phyloP scores from a whole-genome alignment of 345 rosid species.

The Erodium maritimum region DNA sequence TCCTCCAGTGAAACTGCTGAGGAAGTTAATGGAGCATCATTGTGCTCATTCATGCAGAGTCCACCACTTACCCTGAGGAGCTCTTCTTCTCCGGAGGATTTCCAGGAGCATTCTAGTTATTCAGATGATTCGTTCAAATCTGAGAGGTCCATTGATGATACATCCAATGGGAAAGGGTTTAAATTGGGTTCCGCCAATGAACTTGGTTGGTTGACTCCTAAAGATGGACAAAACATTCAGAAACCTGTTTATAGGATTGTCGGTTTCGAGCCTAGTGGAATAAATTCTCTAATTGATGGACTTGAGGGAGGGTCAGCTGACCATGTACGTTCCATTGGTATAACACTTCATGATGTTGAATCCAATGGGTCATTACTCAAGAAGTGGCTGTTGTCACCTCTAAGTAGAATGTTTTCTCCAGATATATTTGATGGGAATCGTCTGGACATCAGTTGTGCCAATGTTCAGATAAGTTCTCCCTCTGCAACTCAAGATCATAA shows the following conservation, averaged over 20 bases:
- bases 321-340: constrained; percentile 17
- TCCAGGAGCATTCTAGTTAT: constrained; percentile 30
- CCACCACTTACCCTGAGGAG: constrained; percentile 30
- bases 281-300: constrained; percentile 16
- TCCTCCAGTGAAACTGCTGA: constrained; percentile 35
- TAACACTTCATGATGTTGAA: constrained; percentile 31
- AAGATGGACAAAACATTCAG: constrained; percentile 21
- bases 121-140: constrained; percentile 28
- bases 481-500: constrained; percentile 34
- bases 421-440: constrained; percentile 43
- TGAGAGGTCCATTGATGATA: constrained; percentile 16
- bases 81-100: constrained; percentile 37
- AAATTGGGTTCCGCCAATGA: constrained; percentile 27
- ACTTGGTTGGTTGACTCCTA: constrained; percentile 22
- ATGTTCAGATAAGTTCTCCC: constrained; percentile 27
- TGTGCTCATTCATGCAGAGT: constrained; percentile 35
- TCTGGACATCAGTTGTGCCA: constrained; percentile 41
- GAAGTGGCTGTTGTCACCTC: constrained; percentile 65
- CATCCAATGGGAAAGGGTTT: constrained; percentile 33
- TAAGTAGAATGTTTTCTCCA: constrained; percentile 42
- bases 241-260: constrained; percentile 63
- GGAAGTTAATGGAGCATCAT: constrained; percentile 31
- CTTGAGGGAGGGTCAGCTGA: constrained; percentile 25
- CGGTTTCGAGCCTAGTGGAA: constrained; percentile 53
- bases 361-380: constrained; percentile 46